Conservation (phyloP, 2,329 filamentous ascomycete species). For the Colletotrichum sublineola region DNA sequence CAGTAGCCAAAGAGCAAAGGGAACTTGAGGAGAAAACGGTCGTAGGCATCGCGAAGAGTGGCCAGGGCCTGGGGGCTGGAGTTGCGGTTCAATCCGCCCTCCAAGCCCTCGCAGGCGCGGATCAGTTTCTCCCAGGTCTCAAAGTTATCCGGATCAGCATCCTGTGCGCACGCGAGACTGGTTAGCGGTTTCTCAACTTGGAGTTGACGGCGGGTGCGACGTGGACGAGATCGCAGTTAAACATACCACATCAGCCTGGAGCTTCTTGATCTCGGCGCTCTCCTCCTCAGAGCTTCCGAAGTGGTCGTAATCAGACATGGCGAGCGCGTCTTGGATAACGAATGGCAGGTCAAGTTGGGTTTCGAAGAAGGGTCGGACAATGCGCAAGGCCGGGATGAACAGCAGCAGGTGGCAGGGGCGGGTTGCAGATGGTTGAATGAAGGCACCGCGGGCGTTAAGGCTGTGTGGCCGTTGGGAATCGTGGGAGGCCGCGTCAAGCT, state of each 20-base stretch:
- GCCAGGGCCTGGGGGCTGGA: conserved; percentile 94
- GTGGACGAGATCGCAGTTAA: conserved; percentile 16
- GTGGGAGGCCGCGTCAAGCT: conserved; percentile 30
- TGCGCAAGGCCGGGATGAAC: conserved; percentile 12
- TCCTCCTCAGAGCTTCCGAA: conserved; percentile 84
- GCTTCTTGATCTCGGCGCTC: conserved; percentile 83
- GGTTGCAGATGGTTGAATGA: conserved; percentile 32
- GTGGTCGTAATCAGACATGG: conserved; percentile 78
- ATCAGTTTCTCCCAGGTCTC: conserved; percentile 96
- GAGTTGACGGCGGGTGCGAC: conserved; percentile 5
- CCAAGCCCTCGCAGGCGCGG: conserved; percentile 83
- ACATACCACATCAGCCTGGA: conserved; percentile 82
- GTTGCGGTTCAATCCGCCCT: conserved; percentile 95
- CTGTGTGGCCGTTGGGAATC: conserved; percentile 31
- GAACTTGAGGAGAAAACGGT: conserved; percentile 93
- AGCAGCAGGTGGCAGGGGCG: conserved; percentile 15
- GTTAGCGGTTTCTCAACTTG: conserved; percentile 19
- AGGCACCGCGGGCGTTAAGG: conserved; percentile 28
- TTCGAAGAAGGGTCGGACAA: not conserved
- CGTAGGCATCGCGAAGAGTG: conserved; percentile 87
- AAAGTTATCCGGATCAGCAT: conserved; percentile 86
- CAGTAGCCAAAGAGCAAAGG: conserved; percentile 97
- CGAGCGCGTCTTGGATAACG: conserved; percentile 35
- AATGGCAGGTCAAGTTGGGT: conserved; percentile 22
- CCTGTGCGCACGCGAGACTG: conserved; percentile 54